Evolutionary conservation across 805 yeast species (phyloP).

Genomic region (Saccharomycopsis fibuligera): DNA sequence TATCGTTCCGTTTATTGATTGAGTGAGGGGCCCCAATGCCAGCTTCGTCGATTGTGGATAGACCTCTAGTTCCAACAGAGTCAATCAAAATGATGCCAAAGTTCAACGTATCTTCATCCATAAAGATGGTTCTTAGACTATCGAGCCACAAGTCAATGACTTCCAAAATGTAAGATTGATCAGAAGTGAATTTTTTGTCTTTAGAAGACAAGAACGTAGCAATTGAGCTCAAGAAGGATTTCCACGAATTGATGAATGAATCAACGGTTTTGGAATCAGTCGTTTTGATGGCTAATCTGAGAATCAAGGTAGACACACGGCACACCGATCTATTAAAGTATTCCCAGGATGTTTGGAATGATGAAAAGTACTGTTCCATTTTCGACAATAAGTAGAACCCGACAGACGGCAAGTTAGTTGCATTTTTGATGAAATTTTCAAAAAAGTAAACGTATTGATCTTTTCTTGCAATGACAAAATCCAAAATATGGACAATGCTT

Average conservation of each 20-base stretch:
- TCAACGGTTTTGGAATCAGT: constrained; percentile 22
- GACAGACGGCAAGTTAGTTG: constrained; percentile 36
- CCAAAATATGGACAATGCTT: constrained; percentile 54
- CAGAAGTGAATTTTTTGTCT: constrained; percentile 44
- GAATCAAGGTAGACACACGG: constrained; percentile 47
- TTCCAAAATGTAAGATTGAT: constrained; percentile 59
- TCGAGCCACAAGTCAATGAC: constrained; percentile 50
- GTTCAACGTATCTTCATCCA: constrained; percentile 35
- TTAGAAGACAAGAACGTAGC: constrained; percentile 41
- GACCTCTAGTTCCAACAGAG: constrained; percentile 50
- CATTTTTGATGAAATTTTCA: constrained; percentile 39
- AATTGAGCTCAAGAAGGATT: constrained; percentile 29
- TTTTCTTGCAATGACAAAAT: constrained; percentile 57
- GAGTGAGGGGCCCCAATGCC: constrained; percentile 20
- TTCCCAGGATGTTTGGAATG: constrained; percentile 52
- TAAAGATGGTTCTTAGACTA: constrained; percentile 35
- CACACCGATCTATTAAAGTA: constrained; percentile 58
- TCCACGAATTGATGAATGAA: constrained; percentile 27
- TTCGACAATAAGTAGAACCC: constrained; percentile 46
- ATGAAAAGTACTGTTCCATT: constrained; percentile 40
- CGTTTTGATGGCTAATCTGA: constrained; percentile 35
- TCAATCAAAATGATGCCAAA: constrained; percentile 42
- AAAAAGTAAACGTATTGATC: constrained; percentile 55
- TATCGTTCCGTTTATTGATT: constrained; percentile 32
- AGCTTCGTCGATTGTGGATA: constrained; percentile 38